These are phyloP conservation scores for Krasilnikovozyma curviuscula DNA, from an alignment of 768 basidiomycete species.

Conservation along the genomic window DNA sequence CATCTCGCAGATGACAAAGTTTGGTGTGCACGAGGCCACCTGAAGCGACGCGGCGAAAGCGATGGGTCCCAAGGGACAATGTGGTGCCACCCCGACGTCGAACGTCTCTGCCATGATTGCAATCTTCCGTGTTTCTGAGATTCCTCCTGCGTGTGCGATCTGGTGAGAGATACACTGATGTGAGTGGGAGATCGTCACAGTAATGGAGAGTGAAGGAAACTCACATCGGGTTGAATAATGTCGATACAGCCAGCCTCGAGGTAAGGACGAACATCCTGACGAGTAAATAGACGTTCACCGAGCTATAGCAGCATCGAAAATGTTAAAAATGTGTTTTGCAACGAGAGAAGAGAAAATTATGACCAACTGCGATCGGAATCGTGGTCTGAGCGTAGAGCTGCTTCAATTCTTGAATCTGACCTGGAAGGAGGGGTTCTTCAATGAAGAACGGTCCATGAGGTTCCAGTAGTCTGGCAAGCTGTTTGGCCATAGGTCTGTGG, in stretches of 20 bases:
- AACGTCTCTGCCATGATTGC: constrained; percentile 45
- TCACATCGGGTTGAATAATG: constrained; percentile 48
- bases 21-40: constrained; percentile 39
- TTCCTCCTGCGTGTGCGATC: no score
- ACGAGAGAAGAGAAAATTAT: background rate
- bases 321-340: background rate
- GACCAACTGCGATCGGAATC: constrained; percentile 39
- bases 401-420: constrained; percentile 42
- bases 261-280: constrained; percentile 34
- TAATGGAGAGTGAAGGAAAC: background rate
- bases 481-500: constrained; percentile 50
- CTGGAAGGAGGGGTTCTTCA: constrained; percentile 43
- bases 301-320: constrained; percentile 2
- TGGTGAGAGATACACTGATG: no score
- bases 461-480: constrained; percentile 43
- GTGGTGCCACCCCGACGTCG: constrained; percentile 50
- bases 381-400: constrained; percentile 38
- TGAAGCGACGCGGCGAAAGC: constrained; percentile 52
- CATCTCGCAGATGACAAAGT: constrained; percentile 33
- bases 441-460: constrained; percentile 45
- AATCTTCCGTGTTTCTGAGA: constrained; percentile 40
- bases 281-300: constrained; percentile 41
- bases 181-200: background rate
- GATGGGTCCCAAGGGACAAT: constrained; percentile 53
- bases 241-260: constrained; percentile 36